Evolutionary conservation across 2,329 filamentous ascomycete genomes (phyloP).

Genomic region (Aphanocladium album): DNA sequence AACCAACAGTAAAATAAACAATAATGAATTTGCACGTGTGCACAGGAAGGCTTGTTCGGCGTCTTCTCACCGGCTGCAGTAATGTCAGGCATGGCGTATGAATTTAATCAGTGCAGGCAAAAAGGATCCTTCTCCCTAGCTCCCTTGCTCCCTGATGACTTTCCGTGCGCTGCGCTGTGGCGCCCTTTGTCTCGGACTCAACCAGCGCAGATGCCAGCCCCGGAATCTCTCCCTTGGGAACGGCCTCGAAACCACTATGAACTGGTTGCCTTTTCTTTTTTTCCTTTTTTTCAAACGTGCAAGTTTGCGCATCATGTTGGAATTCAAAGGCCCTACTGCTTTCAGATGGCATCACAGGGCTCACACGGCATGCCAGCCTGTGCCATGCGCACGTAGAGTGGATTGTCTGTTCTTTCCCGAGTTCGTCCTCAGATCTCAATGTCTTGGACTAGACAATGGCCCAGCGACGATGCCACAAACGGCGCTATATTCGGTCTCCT

Average conservation of each 20-base stretch:
- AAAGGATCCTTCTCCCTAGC: too few relatives aligned
- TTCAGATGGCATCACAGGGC: not conserved
- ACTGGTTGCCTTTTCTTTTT: not conserved
- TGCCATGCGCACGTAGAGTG: not conserved
- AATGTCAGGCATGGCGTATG: not conserved
- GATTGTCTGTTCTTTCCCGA: not conserved
- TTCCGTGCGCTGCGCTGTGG: not conserved
- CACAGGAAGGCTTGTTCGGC: too few relatives aligned
- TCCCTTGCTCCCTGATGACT: too few relatives aligned
- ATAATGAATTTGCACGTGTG: not conserved
- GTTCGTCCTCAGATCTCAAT: not conserved
- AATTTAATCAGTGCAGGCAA: too few relatives aligned
- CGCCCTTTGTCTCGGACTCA: not conserved
- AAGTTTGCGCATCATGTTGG: too few relatives aligned
- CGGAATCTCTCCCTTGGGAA: not conserved
- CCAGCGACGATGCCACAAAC: not conserved
- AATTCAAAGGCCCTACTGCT: not conserved
- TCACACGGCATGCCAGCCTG: not conserved
- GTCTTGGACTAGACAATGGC: not conserved
- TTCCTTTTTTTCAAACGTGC: not conserved
- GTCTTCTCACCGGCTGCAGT: not conserved
- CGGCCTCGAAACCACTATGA: too few relatives aligned
- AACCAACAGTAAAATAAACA: not conserved
- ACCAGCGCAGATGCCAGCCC: not conserved
- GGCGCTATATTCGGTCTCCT: not conserved